Evolutionary conservation across 768 basidiomycete genomes (phyloP), one percentile per base, ranked within the genome.

Genomic region (Suillus decipiens): DNA sequence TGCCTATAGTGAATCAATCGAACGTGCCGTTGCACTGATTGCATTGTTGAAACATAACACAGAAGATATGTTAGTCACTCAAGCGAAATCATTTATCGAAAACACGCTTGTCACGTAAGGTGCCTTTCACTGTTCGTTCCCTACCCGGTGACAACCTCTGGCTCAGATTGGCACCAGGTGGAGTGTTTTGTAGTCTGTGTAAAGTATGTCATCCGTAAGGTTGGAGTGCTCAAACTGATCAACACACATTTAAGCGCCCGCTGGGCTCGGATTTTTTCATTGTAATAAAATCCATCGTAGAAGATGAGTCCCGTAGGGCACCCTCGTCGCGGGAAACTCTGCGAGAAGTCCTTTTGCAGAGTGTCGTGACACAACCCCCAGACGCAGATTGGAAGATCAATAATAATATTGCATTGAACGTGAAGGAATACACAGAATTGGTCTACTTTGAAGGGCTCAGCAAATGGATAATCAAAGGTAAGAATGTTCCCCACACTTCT

Each of bases 31-130:
- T 11, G 77, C 80, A 60, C 73, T 90, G 7, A 70, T 89, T 51
- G 72, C 77, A 1, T 75, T 79, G 7, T 80, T 86, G 42, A 73
- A 77, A 42, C 78, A 81, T 50, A 80, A 82, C 65, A 77, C 75
- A 36, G 88, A 89, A 64, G 87, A 90, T 67, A 72, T 81, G 10
- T 79, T 92, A 3, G 80, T 84, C 3, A 71, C 78, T 41, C 88
- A 89, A 71, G 86, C 85, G 1, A 81, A 77, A 66, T 65, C 76
- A 17, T 88, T 89, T 69, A 72, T 91, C 19, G 82, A 82, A 41
- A 76, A 73, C 31, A 84, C 81, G 5, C 73, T 89, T 12, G 76
- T 79, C 47, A 78, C 76, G 84, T 87, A 68, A 59, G 81, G 66
- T 33, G 5, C 63, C 57, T 55, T 36, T 41, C 14, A 19, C 31